These are phyloP conservation scores for Leccinum discolor DNA, from an alignment of 1,284 basidiomycete species.

Conservation along the genomic window DNA sequence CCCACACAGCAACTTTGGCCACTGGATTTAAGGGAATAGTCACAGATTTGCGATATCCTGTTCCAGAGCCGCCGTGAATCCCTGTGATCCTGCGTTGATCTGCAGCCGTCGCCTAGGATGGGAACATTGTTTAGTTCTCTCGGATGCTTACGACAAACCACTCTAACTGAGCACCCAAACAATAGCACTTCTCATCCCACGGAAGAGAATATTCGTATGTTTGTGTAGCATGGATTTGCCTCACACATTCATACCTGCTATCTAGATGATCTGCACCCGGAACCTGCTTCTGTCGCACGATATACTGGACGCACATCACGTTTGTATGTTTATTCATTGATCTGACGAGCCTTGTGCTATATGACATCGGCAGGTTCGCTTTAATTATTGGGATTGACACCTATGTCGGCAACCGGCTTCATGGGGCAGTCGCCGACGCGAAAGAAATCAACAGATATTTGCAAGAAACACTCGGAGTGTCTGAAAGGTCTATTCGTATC, in stretches of 20 bases:
- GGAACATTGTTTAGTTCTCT: not conserved
- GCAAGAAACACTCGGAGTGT: slow-evolving; percentile 47
- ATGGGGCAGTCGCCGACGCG: slow-evolving; percentile 59
- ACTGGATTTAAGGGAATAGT: not conserved
- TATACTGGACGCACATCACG: not conserved
- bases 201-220: not conserved
- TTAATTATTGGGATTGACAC: slow-evolving; percentile 61
- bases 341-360: not conserved
- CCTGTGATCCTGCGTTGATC: not conserved
- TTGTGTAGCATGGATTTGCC: not conserved
- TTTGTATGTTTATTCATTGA: not conserved
- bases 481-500: slow-evolving; percentile 50
- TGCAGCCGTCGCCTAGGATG: not conserved
- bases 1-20: not conserved
- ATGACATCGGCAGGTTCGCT: slow-evolving; percentile 42
- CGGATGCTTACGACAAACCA: not conserved
- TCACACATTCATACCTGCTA: not conserved
- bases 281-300: not conserved
- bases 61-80: not conserved
- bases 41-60: not conserved
- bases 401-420: slow-evolving; percentile 56
- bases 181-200: not conserved
- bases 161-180: not conserved
- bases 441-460: slow-evolving; percentile 53
- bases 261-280: not conserved